Base-by-base conservation (phyloP, 2,329 filamentous ascomycete species). In the Arthrobotrys sinensis region DNA sequence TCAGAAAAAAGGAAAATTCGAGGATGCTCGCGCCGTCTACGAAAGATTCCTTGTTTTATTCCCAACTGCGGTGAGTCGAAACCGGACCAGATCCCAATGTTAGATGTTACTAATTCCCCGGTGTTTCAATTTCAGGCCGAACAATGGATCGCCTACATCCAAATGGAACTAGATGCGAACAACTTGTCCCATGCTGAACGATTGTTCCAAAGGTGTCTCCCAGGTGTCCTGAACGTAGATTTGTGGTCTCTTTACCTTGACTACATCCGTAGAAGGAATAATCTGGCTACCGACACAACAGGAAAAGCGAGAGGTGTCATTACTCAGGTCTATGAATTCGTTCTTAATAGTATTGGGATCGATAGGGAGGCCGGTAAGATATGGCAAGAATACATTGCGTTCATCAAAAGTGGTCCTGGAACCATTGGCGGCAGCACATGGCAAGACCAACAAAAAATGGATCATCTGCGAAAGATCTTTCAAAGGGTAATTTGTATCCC, bases 361-460 rank as follows among this genome's bases (percentile, higher is more conserved):
- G 96, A 99, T 85, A 92, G 94, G 82, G 93, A 97, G 82, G 91
- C 94, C 10, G 95, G 94, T 40, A 89, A 88, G 80, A 91, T 99
- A 71, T 99, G 96, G 96, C 90, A 92, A 76, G 96, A 99, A 81
- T 98, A 98, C 82, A 91, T 99, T 79, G 91, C 96, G 81, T 97
- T 99, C 83, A 90, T 98, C 84, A 94, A 94, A 83, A 92, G 90
- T 45, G 93, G 92, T 0, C 96, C 96, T 0, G 96, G 96, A 4
- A 90, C 90, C 73, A 89, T 96, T 75, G 95, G 94, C 28, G 96
- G 95, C 50, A 91, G 88, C 75, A 91, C 90, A 75, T 99, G 96
- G 96, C 94, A 98, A 84, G 96, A 98, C 83, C 92, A 95, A 85
- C 96, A 98, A 83, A 99, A 99, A 87, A 97, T 97, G 92, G 96